phyloP scores from a whole-genome alignment of 768 basidiomycete species.

The Hericium rajendrae region DNA sequence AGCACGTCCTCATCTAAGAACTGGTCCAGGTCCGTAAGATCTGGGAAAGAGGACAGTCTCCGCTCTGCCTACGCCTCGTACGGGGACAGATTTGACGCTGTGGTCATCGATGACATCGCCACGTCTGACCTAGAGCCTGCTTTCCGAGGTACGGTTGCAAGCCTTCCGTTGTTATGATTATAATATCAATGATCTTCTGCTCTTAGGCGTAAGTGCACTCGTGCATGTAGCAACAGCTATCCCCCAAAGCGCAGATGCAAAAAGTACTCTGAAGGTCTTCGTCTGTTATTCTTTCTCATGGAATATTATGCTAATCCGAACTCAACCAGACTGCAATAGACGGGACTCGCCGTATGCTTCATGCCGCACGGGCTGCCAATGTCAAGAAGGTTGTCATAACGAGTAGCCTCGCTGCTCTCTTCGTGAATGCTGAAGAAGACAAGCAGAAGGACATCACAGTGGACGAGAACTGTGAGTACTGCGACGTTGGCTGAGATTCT shows the following conservation, averaged over 20 bases:
- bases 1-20: not conserved
- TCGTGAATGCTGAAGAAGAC: not conserved
- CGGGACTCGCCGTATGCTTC: slow-evolving; percentile 10
- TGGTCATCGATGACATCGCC: slow-evolving; percentile 13
- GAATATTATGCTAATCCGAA: not conserved
- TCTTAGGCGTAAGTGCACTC: slow-evolving; percentile 6
- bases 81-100: slow-evolving; percentile 12
- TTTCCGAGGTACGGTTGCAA: slow-evolving; percentile 12
- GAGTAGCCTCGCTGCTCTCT: slow-evolving; percentile 3
- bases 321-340: slow-evolving; percentile 7
- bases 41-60: slow-evolving; percentile 9
- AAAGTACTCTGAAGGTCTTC: not conserved
- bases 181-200: not conserved
- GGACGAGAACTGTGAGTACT: not conserved
- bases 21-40: slow-evolving; percentile 13
- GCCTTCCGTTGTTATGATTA: not conserved
- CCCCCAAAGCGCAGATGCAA: not conserved
- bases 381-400: slow-evolving; percentile 9
- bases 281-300: not conserved
- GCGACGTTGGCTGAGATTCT: not conserved
- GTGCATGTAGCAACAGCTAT: slow-evolving; percentile 12
- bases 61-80: slow-evolving; percentile 9
- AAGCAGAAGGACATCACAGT: not conserved
- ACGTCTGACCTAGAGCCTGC: slow-evolving; percentile 13
- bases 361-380: not conserved